Base-by-base conservation (phyloP, 202 grass and related monocot genomes). In the Schoenoplectus tabernaemontani region DNA sequence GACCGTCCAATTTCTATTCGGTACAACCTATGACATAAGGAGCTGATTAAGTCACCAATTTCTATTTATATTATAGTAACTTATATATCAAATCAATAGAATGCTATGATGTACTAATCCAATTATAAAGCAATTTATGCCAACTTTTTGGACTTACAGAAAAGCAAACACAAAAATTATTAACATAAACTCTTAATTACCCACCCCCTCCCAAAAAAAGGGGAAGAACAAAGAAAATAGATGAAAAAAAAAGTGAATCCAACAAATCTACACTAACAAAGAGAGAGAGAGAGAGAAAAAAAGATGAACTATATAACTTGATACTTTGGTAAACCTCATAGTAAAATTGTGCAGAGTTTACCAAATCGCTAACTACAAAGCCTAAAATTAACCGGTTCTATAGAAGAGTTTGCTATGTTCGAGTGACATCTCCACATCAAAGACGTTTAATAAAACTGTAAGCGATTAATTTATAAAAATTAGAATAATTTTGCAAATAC, bases 401-500 rank as follows among this genome's bases (percentile, higher is more conserved):
- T 44, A 36, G 0, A 79, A 46, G 13, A 79, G 4, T 64, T 64
- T 43, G 2, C 15, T 64, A 34, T 12, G 17, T 78, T 57, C 0
- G 32, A 78, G 4, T 58, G 7, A 36, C 36, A 78, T 78, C 33
- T 23, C 53, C 17, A 78, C 44, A 42, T 59, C 16, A 12, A 60
- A 60, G 9, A 9, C 10, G n/a, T n/a, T 34, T 16, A 39, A 24
- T 41, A 54, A 60, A 41, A 38, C 10, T 26, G n/a, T n/a, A 39
- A 22, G 3, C 3, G 5, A 4, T 3, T 4, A 63, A 62, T 42
- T 62, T 7, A 79, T 11, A n/a, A 32, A 62, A 13, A 64, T 32
- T 16, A 32, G 9, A 65, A 30, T n/a, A 68, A 76, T 59, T 74
- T 64, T 76, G 48, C 59, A 57, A 38, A 32, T 92, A 96, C 92